These are phyloP conservation scores for Porodaedalea pini DNA, from an alignment of 1,284 basidiomycete species.

Conservation along the genomic window DNA sequence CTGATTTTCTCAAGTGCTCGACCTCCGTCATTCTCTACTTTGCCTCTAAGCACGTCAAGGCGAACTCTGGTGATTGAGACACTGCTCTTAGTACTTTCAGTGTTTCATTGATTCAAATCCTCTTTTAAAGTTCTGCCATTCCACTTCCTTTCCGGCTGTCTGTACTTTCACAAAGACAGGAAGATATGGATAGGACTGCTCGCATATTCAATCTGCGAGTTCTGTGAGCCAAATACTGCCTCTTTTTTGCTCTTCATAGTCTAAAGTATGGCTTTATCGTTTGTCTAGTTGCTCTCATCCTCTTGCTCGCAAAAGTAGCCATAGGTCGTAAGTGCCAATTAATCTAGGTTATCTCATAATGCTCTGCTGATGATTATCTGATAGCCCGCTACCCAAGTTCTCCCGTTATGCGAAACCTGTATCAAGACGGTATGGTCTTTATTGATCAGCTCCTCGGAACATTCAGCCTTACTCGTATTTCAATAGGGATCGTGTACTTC, in stretches of 20 bases:
- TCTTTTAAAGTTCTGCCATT: not conserved
- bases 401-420: not conserved
- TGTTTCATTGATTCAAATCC: not conserved
- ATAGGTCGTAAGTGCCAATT: not conserved
- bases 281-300: not conserved
- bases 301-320: not conserved
- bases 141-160: not conserved
- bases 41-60: not conserved
- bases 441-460: too few relatives aligned
- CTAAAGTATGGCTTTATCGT: not conserved
- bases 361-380: too few relatives aligned
- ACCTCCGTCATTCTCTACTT: not conserved
- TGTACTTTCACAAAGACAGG: not conserved
- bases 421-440: not conserved
- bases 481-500: conserved; percentile 6
- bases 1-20: not conserved
- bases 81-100: not conserved
- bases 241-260: not conserved
- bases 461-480: not conserved
- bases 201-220: not conserved
- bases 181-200: not conserved
- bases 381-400: not conserved
- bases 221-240: not conserved
- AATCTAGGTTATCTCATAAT: not conserved
- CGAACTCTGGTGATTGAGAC: not conserved